These are phyloP conservation scores for Claviceps sp. DNA, from an alignment of 2,329 filamentous ascomycete species.

Conservation along the genomic window DNA sequence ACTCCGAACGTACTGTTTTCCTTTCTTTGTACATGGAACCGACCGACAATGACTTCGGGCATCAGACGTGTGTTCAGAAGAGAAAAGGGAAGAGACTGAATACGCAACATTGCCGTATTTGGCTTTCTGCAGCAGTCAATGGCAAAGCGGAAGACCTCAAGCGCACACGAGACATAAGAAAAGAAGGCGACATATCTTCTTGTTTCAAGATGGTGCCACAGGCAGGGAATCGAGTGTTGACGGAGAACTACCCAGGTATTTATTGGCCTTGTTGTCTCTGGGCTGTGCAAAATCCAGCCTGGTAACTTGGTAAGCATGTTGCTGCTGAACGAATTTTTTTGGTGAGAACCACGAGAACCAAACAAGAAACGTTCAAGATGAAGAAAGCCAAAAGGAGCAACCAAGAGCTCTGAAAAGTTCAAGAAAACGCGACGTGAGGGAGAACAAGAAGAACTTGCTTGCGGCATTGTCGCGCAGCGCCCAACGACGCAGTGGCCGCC, in stretches of 20 bases:
- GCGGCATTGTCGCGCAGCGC: not conserved
- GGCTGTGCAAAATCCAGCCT: not conserved
- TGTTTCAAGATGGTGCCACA: not conserved
- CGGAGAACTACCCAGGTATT: not conserved
- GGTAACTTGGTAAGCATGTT: not conserved
- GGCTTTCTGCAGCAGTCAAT: slow-evolving; percentile 2
- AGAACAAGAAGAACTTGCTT: not conserved
- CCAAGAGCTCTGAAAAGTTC: too few relatives aligned
- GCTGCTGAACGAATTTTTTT: not conserved
- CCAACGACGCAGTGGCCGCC: not conserved
- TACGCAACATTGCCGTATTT: not conserved
- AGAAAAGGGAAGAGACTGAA: not conserved
- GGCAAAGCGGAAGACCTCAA: slow-evolving; percentile 1
- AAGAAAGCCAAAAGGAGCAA: not conserved
- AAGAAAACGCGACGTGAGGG: not conserved
- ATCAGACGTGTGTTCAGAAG: too few relatives aligned
- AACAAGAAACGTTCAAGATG: not conserved
- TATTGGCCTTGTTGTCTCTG: not conserved
- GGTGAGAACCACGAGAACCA: not conserved
- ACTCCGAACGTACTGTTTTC: not conserved
- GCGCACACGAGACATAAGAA: not conserved
- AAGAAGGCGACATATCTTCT: not conserved
- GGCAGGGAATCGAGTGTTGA: not conserved
- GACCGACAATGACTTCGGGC: too few relatives aligned
- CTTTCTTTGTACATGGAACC: not conserved